Percentiles rank a stretch among this genome's conserved stretches.
Conservation (phyloP, 2,329 filamentous ascomycete genomes). For the Botrytis elliptica region DNA sequence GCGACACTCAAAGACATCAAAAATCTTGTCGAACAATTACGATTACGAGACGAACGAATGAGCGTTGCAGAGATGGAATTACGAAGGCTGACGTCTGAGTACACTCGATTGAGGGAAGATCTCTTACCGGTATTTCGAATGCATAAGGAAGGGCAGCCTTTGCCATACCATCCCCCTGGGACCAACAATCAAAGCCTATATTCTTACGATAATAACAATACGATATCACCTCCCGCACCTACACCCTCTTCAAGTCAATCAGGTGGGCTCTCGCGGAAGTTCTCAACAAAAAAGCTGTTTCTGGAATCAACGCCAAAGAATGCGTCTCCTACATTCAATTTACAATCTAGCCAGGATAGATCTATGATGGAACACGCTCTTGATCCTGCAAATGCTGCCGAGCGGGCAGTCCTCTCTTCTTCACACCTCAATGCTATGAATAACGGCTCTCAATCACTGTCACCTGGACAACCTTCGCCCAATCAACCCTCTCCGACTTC, state of each 20-base stretch:
- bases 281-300: conserved; percentile 73
- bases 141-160: conserved; percentile 86
- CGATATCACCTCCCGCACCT: conserved; percentile 56
- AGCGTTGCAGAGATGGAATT: conserved; percentile 79
- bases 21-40: conserved; percentile 83
- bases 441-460: conserved; percentile 54
- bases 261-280: conserved; percentile 64
- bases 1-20: conserved; percentile 93
- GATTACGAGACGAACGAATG: conserved; percentile 87
- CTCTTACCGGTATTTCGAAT: conserved; percentile 86
- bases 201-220: conserved; percentile 50
- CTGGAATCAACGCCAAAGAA: conserved; percentile 73
- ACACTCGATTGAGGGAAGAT: conserved; percentile 84
- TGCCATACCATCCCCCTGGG: conserved; percentile 54
- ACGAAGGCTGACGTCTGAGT: conserved; percentile 81
- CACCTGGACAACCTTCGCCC: conserved; percentile 60
- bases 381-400: conserved; percentile 67
- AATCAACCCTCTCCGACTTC: conserved; percentile 70
- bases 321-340: conserved; percentile 65
- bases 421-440: conserved; percentile 71
- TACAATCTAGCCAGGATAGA: conserved; percentile 55
- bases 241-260: conserved; percentile 54
- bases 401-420: conserved; percentile 64
- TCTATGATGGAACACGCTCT: conserved; percentile 62
- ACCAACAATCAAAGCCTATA: conserved; percentile 42